Base-by-base conservation (phyloP, 257 asterid species). In the Hygrophila difformis region DNA sequence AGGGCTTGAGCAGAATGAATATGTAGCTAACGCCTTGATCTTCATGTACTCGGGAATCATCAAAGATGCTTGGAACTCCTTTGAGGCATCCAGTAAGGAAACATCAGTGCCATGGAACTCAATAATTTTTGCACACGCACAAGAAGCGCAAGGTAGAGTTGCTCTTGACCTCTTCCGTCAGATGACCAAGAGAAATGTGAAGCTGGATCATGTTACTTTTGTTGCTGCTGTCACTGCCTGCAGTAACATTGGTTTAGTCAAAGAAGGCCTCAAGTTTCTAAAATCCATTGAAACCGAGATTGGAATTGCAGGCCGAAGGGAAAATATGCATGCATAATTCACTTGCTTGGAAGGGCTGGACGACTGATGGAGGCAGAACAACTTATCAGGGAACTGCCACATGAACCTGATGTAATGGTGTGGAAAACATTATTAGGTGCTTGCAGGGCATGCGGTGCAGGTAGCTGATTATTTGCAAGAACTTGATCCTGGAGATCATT, bases 151-250 rank as follows among this genome's bases (percentile, higher is more conserved):
- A 80, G 95, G n/a, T n/a, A n/a, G n/a, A n/a, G n/a, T n/a, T n/a
- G n/a, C n/a, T n/a, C n/a, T n/a, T n/a, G n/a, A n/a, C n/a, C n/a
- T n/a, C n/a, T n/a, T n/a, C n/a, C n/a, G n/a, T n/a, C n/a, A n/a
- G n/a, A n/a, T n/a, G n/a, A 55, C 15, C 18, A 55, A 69, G 57
- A 36, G 69, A 42, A 36, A 60, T 8, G 85, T 83, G 59, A 75
- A 70, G 67, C 60, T 73, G 28, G 97, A 87, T 58, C 95, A 87
- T 28, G 65, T 87, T 64, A 87, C 82, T 47, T 83, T 87, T 49
- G 95, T 83, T 16, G 97, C 97, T 21, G 73, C 83, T 56, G 61
- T 83, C 38, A 87, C 80, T 39, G 95, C 97, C 5, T 83, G 97
- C 46, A 87, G 94, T 59, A 83, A 13, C 85, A 73, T n/a, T n/a